phyloP scores from a whole-genome alignment of 2,329 filamentous ascomycete genomes.

The Cercospora zeae-maydis region DNA sequence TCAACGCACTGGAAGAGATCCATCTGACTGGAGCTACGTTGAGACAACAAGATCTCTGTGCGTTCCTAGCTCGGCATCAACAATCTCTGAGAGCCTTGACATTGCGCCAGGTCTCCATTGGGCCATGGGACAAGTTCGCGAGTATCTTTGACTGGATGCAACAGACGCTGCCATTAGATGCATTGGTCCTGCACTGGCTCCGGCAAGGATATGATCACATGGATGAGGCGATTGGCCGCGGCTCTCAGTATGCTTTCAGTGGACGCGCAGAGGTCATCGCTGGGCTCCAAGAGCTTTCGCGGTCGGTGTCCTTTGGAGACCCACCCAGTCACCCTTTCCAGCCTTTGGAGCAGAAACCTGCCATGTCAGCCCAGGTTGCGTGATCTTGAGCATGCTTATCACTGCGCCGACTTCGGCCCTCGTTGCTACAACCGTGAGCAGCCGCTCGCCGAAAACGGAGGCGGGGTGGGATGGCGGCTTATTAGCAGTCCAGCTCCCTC shows the following conservation, averaged over 20 bases:
- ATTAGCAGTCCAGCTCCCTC: not conserved
- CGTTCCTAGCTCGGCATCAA: not conserved
- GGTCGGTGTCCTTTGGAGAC: not conserved
- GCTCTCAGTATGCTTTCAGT: conserved; percentile 1
- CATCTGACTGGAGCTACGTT: conserved; percentile 2
- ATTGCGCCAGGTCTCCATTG: conserved; percentile 2
- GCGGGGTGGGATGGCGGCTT: not conserved
- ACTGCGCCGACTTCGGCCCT: not conserved
- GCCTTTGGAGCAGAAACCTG: not conserved
- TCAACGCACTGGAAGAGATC: not conserved
- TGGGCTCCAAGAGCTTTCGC: not conserved
- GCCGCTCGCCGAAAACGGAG: not conserved
- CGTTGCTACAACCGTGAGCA: not conserved
- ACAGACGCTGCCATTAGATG: not conserved
- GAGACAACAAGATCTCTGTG: conserved; percentile 3
- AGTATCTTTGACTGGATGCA: conserved; percentile 5
- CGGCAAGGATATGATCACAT: conserved; percentile 10
- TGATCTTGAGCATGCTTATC: not conserved
- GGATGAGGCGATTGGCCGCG: conserved; percentile 3
- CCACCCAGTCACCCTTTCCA: not conserved
- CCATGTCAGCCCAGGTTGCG: not conserved
- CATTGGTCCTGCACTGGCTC: conserved; percentile 4
- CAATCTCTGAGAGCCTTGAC: not conserved
- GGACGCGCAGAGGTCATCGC: not conserved
- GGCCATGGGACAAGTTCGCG: conserved; percentile 3